Base-by-base conservation (phyloP, 108 stramenopile species). In the Thalassiosira profunda region DNA sequence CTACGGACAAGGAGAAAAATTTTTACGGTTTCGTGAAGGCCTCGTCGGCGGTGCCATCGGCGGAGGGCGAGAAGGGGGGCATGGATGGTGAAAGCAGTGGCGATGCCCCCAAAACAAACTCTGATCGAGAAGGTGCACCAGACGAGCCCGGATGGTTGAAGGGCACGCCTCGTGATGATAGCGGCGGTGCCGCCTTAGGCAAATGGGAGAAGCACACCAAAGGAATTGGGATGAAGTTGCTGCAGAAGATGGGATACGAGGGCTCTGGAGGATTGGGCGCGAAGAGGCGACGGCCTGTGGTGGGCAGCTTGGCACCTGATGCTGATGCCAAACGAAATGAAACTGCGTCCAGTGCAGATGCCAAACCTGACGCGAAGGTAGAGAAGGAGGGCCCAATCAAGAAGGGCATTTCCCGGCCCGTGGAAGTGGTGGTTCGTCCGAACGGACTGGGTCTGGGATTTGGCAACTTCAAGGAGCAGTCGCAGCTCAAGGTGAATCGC, bases 161-260 rank as follows among this genome's bases (percentile, higher is more conserved):
- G 48, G 62, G 48, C 17, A 48, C 46, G 28, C 34, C 41, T 40
- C 54, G 28, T 24, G 15, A 14, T 11, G 17, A 70, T 48, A 17
- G 15, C 12, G 33, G 63, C 15, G 55, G 31, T 14, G 47, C 31
- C 31, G 41, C 37, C 35, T 36, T 95, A 0, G 96, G 85, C 11
- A 92, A 78, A 31, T 97, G 97, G 97, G 97, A 97, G 76, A 95
- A 92, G 72, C 97, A 97, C 58, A 96, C 94, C 40, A 97, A 97
- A 58, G 97, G 97, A n/a, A 93, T 97, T 59, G 97, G 97, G 5
- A 85, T 83, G 81, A 97, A 95, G 71, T 68, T 97, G 17, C 63
- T 97, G 23, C 44, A 85, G 29, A 97, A 96, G 78, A 93, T 97
- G 90, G 97, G 97, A 38, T 97, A 94, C 75, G 72, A 72, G 38